Evolutionary conservation across 805 yeast species (phyloP), one percentile per base, ranked within the genome.

Genomic region (Wickerhamiella shivajii): DNA sequence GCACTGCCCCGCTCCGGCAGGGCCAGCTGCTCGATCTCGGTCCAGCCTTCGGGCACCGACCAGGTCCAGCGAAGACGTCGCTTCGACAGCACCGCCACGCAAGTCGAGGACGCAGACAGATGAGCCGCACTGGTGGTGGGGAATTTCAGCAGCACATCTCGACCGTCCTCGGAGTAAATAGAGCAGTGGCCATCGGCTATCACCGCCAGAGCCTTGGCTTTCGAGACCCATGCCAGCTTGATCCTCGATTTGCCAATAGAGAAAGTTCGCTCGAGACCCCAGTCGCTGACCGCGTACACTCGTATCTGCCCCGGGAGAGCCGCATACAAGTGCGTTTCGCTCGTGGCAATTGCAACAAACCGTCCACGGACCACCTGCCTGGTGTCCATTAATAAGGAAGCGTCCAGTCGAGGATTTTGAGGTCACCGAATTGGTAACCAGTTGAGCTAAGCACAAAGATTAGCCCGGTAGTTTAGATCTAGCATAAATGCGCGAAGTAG

Each of bases 311-410:
- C 11, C n/a, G 9, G 13, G n/a, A 5, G 12, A 5, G 29, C 24
- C 8, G 19, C 29, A 20, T 31, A 31, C 5, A 20, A 9, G 15
- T 29, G 24, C 20, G 20, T 19, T 5, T 15, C 13, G 10, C 29
- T 19, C 6, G 29, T 17, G 6, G 34, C 34, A 25, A 31, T n/a
- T 2, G 29, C 34, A 11, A 15, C 13, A 21, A 23, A 19, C 31
- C 24, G 13, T 17, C 23, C 27, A n/a, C 13, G 12, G 18, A 31
- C 23, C 19, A 31, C 29, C 29, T 18, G 28, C 24, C 18, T 10
- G 13, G 34, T 22, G 19, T 31, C 28, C 34, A 31, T 31, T 12
- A n/a, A n/a, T n/a, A n/a, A n/a, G n/a, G n/a, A n/a, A n/a, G n/a
- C n/a, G n/a, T n/a, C n/a, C n/a, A n/a, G n/a, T n/a, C n/a, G n/a